Evolutionary conservation across 2,329 filamentous ascomycete genomes (phyloP).

Genomic region (Volutella citrinella): DNA sequence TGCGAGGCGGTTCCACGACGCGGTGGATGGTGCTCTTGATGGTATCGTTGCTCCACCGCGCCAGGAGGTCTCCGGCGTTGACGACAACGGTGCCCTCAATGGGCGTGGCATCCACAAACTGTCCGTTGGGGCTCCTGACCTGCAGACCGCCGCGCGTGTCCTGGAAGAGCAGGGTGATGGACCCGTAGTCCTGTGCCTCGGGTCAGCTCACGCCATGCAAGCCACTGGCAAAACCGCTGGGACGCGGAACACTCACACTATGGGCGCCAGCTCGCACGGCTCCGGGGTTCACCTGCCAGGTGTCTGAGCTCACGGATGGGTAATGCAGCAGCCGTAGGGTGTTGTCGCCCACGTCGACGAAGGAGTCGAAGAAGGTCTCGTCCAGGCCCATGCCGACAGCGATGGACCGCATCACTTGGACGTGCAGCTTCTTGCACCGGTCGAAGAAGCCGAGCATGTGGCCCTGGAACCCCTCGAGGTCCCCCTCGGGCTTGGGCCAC

Average conservation of each 20-base stretch:
- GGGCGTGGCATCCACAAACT: conserved; percentile 79
- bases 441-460: conserved; percentile 73
- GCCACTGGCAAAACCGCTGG: too few relatives aligned
- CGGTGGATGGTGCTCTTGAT: conserved; percentile 90
- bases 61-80: conserved; percentile 84
- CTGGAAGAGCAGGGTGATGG: conserved; percentile 61
- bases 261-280: conserved; percentile 78
- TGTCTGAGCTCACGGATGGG: conserved; percentile 60
- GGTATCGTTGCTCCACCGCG: conserved; percentile 85
- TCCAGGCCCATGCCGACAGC: conserved; percentile 76
- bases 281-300: conserved; percentile 64
- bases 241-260: conserved; percentile 48
- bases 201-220: not conserved
- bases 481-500: conserved; percentile 58
- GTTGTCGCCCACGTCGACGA: conserved; percentile 67
- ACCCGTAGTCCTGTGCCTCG: conserved; percentile 51
- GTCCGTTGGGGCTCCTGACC: conserved; percentile 67
- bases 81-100: conserved; percentile 80
- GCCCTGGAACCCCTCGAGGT: conserved; percentile 56
- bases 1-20: conserved; percentile 78
- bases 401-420: conserved; percentile 79
- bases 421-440: conserved; percentile 71
- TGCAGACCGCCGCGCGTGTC: conserved; percentile 55
- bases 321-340: conserved; percentile 75
- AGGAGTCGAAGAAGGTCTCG: conserved; percentile 72